These are phyloP conservation scores for Senecio squalidus DNA, from an alignment of 140 eudicot genomes.

Conservation along the genomic window DNA sequence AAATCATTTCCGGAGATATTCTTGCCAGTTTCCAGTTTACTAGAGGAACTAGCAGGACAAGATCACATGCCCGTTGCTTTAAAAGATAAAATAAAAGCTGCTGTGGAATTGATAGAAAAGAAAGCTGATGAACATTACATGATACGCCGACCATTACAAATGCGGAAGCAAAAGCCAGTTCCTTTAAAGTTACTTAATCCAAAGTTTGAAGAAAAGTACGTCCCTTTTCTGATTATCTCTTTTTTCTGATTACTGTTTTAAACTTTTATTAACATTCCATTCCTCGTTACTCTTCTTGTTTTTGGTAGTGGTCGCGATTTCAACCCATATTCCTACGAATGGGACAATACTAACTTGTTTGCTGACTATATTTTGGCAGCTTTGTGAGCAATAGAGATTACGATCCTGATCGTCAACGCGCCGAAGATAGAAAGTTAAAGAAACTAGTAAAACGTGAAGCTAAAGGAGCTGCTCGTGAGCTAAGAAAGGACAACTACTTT, in stretches of 20 bases:
- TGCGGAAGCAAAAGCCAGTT: conserved; percentile 75
- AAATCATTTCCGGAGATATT: conserved; percentile 81
- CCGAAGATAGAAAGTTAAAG: conserved; percentile 58
- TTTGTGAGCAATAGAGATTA: conserved; percentile 91
- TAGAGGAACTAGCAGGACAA: conserved; percentile 45
- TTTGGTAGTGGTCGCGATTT: too few species aligned
- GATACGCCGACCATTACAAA: conserved; percentile 65
- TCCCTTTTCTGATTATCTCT: background rate
- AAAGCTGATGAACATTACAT: conserved; percentile 51
- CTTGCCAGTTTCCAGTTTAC: conserved; percentile 49
- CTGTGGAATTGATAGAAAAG: conserved; percentile 43
- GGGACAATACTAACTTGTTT: too few species aligned
- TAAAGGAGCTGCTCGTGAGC: conserved; percentile 82
- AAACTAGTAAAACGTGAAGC: conserved; percentile 59
- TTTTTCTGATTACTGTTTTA: background rate
- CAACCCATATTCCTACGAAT: too few species aligned
- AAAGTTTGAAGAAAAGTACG: conserved; percentile 87
- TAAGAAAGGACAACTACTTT: conserved; percentile 82
- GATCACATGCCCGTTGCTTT: conserved; percentile 41
- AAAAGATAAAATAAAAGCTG: conserved; percentile 43
- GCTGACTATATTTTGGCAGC: conserved; percentile 36
- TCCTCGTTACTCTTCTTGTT: background rate
- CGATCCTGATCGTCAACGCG: conserved; percentile 92
- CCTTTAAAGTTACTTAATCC: conserved; percentile 73
- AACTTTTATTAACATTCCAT: background rate